Percentiles rank a stretch among this genome's conserved stretches.
These are phyloP conservation scores for Pythium sp. DNA, from an alignment of 352 stramenopile genomes.

Conservation along the genomic window DNA sequence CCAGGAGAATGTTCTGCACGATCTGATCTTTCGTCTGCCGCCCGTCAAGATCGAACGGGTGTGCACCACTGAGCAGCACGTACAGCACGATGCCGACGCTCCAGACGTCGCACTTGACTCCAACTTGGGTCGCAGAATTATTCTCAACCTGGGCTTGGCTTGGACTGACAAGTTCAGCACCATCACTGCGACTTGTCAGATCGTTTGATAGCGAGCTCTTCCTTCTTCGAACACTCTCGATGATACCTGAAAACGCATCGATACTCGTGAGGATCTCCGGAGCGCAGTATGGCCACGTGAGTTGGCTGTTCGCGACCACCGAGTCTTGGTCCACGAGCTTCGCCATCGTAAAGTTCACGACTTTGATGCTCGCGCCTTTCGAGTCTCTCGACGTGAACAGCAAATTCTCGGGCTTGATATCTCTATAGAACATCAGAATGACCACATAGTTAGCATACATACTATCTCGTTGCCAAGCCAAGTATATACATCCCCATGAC, in stretches of 20 bases:
- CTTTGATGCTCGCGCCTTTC: conserved; percentile 67
- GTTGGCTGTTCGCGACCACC: conserved; percentile 19
- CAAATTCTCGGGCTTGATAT: conserved; percentile 86
- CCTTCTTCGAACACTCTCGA: conserved; percentile 17
- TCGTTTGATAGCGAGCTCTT: conserved; percentile 10
- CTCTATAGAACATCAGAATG: conserved; percentile 28
- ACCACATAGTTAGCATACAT: conserved; percentile 7
- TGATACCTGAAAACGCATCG: conserved; percentile 6
- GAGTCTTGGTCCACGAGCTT: conserved; percentile 41
- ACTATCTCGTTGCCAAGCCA: no score
- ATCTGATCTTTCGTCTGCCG: conserved; percentile 72
- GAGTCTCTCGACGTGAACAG: conserved; percentile 71
- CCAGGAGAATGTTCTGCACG: conserved; percentile 51
- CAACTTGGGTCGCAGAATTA: background rate
- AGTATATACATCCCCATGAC: no score
- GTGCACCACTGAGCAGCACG: conserved; percentile 76
- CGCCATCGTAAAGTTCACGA: conserved; percentile 85
- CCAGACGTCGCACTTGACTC: conserved; percentile 77
- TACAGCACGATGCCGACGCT: conserved; percentile 88
- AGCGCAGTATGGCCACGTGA: conserved; percentile 65
- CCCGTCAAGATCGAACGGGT: conserved; percentile 75
- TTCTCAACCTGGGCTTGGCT: background rate
- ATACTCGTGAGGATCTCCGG: conserved; percentile 54
- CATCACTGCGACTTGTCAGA: conserved; percentile 31
- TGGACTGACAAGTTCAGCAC: background rate